Evolutionary conservation across 345 rosid genomes (phyloP).

Genomic region (Psidium friedrichsthalianum): DNA sequence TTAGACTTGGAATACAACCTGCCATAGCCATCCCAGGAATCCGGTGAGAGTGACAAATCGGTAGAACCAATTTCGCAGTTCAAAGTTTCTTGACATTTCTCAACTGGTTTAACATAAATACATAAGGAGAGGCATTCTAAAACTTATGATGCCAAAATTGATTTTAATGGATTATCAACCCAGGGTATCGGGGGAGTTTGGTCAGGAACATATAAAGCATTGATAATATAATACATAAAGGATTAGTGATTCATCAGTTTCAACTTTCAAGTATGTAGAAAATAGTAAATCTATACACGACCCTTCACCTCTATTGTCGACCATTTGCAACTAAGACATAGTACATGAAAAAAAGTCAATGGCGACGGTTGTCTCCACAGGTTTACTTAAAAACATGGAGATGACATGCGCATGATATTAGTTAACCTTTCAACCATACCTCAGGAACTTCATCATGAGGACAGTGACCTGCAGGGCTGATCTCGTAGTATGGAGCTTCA

Average conservation of each 20-base stretch:
- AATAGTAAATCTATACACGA: neutral
- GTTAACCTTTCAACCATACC: slow-evolving; percentile 23
- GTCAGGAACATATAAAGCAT: neutral
- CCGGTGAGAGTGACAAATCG: neutral
- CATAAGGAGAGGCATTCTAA: neutral
- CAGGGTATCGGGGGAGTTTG: neutral
- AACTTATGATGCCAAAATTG: neutral
- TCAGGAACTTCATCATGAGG: slow-evolving; percentile 99
- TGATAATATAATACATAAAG: neutral
- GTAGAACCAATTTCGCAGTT: neutral
- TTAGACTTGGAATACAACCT: neutral
- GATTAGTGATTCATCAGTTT: neutral
- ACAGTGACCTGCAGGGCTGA: slow-evolving; percentile 99
- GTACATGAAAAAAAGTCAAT: neutral
- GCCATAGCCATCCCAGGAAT: neutral
- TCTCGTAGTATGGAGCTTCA: slow-evolving; percentile 75
- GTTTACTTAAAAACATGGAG: neutral
- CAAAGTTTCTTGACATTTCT: neutral
- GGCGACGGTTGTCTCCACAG: neutral
- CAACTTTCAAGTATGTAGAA: neutral
- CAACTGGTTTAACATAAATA: neutral
- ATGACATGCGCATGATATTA: neutral
- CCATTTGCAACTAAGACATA: neutral
- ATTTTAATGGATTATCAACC: neutral
- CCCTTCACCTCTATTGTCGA: neutral